Evolutionary conservation across 805 yeast genomes (phyloP).

Genomic region (Candida nemodendra): DNA sequence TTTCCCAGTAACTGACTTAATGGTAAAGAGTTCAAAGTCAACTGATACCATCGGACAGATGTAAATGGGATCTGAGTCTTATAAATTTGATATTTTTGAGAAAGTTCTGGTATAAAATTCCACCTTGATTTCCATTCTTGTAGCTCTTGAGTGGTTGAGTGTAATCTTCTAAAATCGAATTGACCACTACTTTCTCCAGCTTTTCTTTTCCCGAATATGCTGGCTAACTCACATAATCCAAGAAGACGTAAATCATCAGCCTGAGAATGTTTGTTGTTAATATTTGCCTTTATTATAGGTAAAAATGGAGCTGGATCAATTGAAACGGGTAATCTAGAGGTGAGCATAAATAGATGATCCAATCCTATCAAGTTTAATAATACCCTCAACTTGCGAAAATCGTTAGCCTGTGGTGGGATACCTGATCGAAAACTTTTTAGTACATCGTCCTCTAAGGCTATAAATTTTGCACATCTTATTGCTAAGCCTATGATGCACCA

Average conservation of each 20-base stretch:
- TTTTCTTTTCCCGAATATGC: constrained; percentile 1
- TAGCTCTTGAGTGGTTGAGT: constrained; percentile 2
- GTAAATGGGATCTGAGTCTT: constrained; percentile 5
- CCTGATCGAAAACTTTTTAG: neutral
- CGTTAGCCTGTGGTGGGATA: neutral
- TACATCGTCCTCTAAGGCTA: constrained; percentile 2
- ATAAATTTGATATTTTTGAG: neutral
- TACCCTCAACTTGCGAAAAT: constrained; percentile 2
- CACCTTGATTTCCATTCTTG: constrained; percentile 3
- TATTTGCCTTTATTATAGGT: constrained; percentile 1
- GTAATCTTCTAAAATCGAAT: constrained; percentile 2
- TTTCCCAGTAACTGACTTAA: constrained; percentile 5
- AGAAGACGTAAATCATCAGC: constrained; percentile 3
- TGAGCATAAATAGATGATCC: constrained; percentile 4
- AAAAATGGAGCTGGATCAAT: constrained; percentile 4
- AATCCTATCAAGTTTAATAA: constrained; percentile 3
- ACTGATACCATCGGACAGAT: constrained; percentile 2
- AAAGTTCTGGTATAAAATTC: neutral
- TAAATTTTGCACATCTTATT: constrained; percentile 5
- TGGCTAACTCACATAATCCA: constrained; percentile 3
- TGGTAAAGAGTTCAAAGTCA: constrained; percentile 3
- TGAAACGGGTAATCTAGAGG: constrained; percentile 6
- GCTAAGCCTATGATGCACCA: constrained; percentile 6
- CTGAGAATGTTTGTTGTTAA: neutral
- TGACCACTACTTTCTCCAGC: neutral